Evolutionary conservation across 495 filamentous ascomycete species (phyloP), one percentile per base, ranked within the genome.

Genomic region (Cercophora scortea): DNA sequence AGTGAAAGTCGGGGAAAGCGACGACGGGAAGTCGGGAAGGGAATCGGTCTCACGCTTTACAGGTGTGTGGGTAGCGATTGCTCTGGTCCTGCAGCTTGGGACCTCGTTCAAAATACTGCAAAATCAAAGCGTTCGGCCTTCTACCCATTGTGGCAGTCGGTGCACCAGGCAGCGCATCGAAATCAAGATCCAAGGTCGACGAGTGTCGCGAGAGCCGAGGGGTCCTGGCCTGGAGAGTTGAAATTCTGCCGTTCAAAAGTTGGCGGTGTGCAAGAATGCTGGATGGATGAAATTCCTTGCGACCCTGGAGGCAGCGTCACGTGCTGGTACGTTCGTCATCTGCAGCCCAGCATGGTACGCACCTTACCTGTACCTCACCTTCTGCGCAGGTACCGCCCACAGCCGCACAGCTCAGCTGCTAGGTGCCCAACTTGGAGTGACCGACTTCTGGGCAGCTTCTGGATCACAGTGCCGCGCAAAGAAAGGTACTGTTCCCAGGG

Each of bases 1-100:
- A 36, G n/a, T 43, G 39, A 41, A 47, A 40, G 25, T 32, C 10
- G 13, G 19, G 25, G 13, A 41, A 49, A 54, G 45, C 42, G 44
- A 49, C 47, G 48, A 50, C 45, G 36, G 43, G 36, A 38, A 38
- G 8, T 11, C 25, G 25, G 25, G 25, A 25, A 25, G 25, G 25
- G 25, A 25, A 25, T 25, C 25, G 25, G 25, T 25, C 60, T 63
- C 50, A 65, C 40, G 81, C 75, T 71, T 88, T 89, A 79, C 89
- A 95, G 4, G 85, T 89, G 64, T 92, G 86, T 58, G 87, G 82
- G 60, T 95, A 95, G 42, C 89, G 81, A 66, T 95, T 95, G 72
- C 84, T 88, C 51, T 85, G 81, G 63, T 93, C 88, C 59, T 85
- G 82, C 59, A 92, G 74, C 68, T 92, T 93, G 12, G 79, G 76